These are phyloP conservation scores for Alternaria gansuensis DNA, from an alignment of 2,329 filamentous ascomycete genomes.

Conservation along the genomic window DNA sequence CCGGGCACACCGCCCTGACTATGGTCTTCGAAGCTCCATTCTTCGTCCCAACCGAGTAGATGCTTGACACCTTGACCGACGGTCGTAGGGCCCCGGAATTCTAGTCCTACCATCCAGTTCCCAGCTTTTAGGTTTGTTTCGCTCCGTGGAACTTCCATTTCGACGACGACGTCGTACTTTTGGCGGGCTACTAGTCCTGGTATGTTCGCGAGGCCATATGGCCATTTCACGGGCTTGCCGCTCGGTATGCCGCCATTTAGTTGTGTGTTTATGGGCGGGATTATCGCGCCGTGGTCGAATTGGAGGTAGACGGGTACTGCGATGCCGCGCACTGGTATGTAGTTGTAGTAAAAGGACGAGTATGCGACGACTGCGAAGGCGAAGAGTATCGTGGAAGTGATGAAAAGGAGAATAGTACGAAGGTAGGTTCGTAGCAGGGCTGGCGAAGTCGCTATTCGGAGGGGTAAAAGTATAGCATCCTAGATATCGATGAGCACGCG, in stretches of 20 bases:
- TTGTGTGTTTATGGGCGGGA: constrained; percentile 19
- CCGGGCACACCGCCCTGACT: constrained; percentile 26
- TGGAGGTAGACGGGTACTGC: constrained; percentile 71
- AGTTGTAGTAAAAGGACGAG: constrained; percentile 72
- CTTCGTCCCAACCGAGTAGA: constrained; percentile 45
- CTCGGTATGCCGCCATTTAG: constrained; percentile 5
- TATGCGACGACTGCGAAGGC: constrained; percentile 69
- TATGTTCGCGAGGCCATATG: constrained; percentile 63
- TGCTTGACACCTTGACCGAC: constrained; percentile 25
- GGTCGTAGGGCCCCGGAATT: constrained; percentile 62
- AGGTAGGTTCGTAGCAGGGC: constrained; percentile 71
- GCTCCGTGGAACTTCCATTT: constrained; percentile 79
- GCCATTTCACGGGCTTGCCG: constrained; percentile 41
- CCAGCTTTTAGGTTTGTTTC: constrained; percentile 77
- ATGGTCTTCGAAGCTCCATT: constrained; percentile 41
- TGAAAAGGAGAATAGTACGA: constrained; percentile 64
- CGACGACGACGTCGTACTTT: constrained; percentile 82
- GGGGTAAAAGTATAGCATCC: constrained; percentile 63
- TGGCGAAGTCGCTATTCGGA: constrained; percentile 67
- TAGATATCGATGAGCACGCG: constrained; percentile 44
- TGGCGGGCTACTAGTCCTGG: constrained; percentile 66
- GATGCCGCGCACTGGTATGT: constrained; percentile 72
- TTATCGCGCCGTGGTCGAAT: constrained; percentile 59
- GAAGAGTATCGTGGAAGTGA: constrained; percentile 64
- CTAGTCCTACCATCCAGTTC: constrained; percentile 93